A percentile compares a stretch with the other conserved stretches of the same genome.
phyloP scores from a whole-genome alignment of 2,329 filamentous ascomycete genomes.

The Aspergillus persii region DNA sequence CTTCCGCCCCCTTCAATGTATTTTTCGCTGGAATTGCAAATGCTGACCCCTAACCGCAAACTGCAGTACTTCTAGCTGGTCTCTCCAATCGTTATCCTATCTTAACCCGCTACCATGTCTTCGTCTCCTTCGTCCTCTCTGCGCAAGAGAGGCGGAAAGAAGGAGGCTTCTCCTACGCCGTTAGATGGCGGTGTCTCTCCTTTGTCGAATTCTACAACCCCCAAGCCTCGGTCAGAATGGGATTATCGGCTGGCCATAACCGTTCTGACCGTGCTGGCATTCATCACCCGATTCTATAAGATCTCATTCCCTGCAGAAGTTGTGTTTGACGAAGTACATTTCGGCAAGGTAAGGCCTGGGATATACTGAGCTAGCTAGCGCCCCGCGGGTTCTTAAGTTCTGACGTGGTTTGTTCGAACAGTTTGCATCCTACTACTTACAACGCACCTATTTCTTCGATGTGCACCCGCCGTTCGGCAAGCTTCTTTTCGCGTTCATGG shows the following conservation, averaged over 20 bases:
- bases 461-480: conserved; percentile 98
- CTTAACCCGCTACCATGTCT: conserved; percentile 30
- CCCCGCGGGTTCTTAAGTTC: neutral
- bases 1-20: neutral
- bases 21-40: conserved; percentile 12
- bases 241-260: conserved; percentile 78
- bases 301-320: conserved; percentile 95
- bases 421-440: conserved; percentile 72
- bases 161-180: conserved; percentile 28
- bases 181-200: conserved; percentile 23
- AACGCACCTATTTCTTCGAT: conserved; percentile 99
- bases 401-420: conserved; percentile 17
- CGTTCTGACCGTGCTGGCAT: conserved; percentile 78
- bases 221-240: conserved; percentile 58
- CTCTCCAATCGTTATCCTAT: conserved; percentile 10
- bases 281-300: conserved; percentile 91
- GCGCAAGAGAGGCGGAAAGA: conserved; percentile 44
- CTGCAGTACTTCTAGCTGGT: conserved; percentile 11
- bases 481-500: conserved; percentile 93
- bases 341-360: conserved; percentile 76
- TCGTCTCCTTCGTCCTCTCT: conserved; percentile 36
- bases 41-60: conserved; percentile 1
- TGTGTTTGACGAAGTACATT: conserved; percentile 98
- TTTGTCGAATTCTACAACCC: conserved; percentile 16
- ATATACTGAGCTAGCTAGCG: neutral